These are phyloP conservation scores for Poa annua DNA, from an alignment of 176 grass and related monocot species.

Conservation along the genomic window DNA sequence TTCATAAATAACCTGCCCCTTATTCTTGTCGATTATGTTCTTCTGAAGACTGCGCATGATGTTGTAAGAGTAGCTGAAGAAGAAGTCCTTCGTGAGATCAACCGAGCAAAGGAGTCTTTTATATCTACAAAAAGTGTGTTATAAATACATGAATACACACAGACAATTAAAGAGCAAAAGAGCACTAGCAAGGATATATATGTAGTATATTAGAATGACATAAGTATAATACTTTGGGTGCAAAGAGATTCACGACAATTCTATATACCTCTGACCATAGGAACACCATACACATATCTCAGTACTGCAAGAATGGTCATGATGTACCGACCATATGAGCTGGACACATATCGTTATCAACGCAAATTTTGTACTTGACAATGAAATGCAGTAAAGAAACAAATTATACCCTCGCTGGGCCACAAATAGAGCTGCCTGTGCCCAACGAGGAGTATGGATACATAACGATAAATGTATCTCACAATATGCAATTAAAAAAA, in stretches of 20 bases:
- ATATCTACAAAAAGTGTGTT: slow-evolving; percentile 63
- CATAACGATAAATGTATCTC: slow-evolving; percentile 12
- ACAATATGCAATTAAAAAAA: slow-evolving; percentile 34
- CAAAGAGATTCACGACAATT: slow-evolving; percentile 43
- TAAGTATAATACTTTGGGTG: slow-evolving; percentile 32
- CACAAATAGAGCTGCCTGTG: slow-evolving; percentile 19
- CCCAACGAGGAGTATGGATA: slow-evolving; percentile 31
- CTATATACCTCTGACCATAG: slow-evolving; percentile 64
- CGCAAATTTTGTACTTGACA: slow-evolving; percentile 27
- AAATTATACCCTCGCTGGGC: slow-evolving; percentile 15
- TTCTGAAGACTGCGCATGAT: slow-evolving; percentile 97
- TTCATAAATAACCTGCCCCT: slow-evolving; percentile 75
- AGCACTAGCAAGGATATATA: slow-evolving; percentile 3
- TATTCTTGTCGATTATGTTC: slow-evolving; percentile 68
- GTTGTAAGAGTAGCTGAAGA: slow-evolving; percentile 99
- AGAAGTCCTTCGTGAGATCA: slow-evolving; percentile 96
- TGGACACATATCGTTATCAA: slow-evolving; percentile 35
- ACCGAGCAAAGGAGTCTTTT: slow-evolving; percentile 85
- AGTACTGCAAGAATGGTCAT: slow-evolving; percentile 51
- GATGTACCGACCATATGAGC: slow-evolving; percentile 37
- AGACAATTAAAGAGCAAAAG: slow-evolving; percentile 18
- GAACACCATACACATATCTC: slow-evolving; percentile 53
- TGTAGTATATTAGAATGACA: not conserved
- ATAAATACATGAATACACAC: slow-evolving; percentile 42
- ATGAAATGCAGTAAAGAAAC: not conserved